Evolutionary conservation across 2,329 filamentous ascomycete species (phyloP), one percentile per base, ranked within the genome.

Genomic region (Curvularia spicifera): DNA sequence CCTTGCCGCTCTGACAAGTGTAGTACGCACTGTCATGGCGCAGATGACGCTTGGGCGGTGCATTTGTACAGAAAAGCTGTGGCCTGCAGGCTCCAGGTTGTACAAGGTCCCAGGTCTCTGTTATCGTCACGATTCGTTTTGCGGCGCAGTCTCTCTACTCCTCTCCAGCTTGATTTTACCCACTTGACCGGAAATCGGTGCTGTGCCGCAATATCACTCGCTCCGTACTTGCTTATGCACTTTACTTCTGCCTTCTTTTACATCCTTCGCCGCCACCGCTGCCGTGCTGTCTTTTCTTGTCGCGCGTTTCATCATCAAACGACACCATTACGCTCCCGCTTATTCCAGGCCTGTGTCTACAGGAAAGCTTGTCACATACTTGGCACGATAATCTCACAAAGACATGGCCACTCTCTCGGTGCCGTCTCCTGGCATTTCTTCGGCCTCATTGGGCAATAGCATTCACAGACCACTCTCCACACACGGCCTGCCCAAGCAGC

Each of bases 401-500:
- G 51, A 45, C 45, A 70, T 70, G 68, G 57, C 63, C 42, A 61
- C 69, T 51, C 66, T 71, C 48, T 60, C 65, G 31, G 61, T 69
- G 44, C 64, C 69, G 53, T 65, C 69, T 22, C 69, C 64, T 42
- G 67, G 64, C 37, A 64, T 67, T 31, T 58, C 59, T 43, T 60
- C 66, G 39, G 61, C 64, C 51, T 69, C 72, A 45, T 59, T 59
- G 26, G 57, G 63, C 53, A 60, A 50, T 18, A 67, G 65, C 54
- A 51, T 66, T 31, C 70, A 69, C 58, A 59, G 68, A 49, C 69
- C 72, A 18, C 64, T 76, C 24, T 72, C 73, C 26, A 68, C 59
- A 50, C 72, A 75, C 61, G 73, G 72, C 26, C 60, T 76, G 68
- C 73, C 74, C 12, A 75, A 74, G 52, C 58, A 65, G 45, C 71